Conservation (phyloP, 768 basidiomycete genomes). For the Auriscalpium vulgare region DNA sequence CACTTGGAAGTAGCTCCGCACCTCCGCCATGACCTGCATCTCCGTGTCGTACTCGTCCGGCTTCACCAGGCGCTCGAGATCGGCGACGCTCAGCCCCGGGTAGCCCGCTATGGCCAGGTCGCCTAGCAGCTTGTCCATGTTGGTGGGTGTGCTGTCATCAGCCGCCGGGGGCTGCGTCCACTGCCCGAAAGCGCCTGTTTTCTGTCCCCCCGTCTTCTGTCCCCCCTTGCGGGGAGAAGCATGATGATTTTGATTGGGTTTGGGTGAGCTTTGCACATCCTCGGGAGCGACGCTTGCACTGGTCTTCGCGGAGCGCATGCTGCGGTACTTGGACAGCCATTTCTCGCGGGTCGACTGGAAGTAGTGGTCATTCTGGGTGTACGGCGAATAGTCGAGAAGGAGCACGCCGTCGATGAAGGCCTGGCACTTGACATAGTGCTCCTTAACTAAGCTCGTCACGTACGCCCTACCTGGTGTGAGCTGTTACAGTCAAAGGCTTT, state of each 20-base stretch:
- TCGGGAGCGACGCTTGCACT: background rate
- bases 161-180: background rate
- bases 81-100: conserved; percentile 19
- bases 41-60: conserved; percentile 34
- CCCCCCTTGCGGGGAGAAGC: too few relatives aligned
- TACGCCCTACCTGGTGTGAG: background rate
- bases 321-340: background rate
- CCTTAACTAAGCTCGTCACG: background rate
- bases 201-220: too few relatives aligned
- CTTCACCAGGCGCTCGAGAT: conserved; percentile 26
- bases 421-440: background rate
- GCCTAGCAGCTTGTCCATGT: background rate
- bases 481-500: too few relatives aligned
- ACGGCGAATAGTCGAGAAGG: background rate
- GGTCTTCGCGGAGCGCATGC: background rate
- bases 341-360: background rate
- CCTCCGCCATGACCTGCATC: conserved; percentile 35
- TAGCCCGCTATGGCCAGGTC: background rate
- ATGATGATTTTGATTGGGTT: too few relatives aligned
- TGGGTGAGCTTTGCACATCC: too few relatives aligned
- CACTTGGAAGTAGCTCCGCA: conserved; percentile 38
- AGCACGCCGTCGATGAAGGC: background rate
- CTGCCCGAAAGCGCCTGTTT: background rate
- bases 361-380: conserved; percentile 1
- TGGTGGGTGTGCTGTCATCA: too few relatives aligned